These are phyloP conservation scores for Candida xiaguanensis DNA, from an alignment of 805 yeast genomes.

Conservation along the genomic window DNA sequence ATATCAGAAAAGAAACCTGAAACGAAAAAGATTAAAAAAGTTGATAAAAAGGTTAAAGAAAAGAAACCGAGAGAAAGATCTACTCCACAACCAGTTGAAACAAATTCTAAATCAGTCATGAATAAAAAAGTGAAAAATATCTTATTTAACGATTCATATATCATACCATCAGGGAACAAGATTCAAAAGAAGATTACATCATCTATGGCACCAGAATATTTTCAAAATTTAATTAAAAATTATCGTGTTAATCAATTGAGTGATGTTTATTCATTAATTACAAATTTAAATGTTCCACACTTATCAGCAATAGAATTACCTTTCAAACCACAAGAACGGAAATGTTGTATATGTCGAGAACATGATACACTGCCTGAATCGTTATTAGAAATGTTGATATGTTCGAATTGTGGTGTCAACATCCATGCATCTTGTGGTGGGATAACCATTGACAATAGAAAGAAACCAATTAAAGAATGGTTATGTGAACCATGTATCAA, in stretches of 20 bases:
- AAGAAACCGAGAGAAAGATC: slow-evolving; percentile 5
- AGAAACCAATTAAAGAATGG: slow-evolving; percentile 49
- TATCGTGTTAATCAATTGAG: slow-evolving; percentile 22
- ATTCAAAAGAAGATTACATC: background rate
- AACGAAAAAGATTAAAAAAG: slow-evolving; percentile 8
- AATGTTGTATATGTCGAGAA: slow-evolving; percentile 60
- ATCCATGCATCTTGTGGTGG: slow-evolving; percentile 78
- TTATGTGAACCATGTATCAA: slow-evolving; percentile 77
- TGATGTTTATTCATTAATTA: slow-evolving; percentile 22
- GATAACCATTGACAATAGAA: slow-evolving; percentile 12
- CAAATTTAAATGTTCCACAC: slow-evolving; percentile 15
- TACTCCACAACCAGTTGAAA: background rate
- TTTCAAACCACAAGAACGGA: slow-evolving; percentile 22
- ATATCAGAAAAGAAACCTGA: slow-evolving; percentile 4
- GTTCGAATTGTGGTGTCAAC: slow-evolving; percentile 63
- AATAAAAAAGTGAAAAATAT: background rate
- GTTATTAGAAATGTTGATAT: slow-evolving; percentile 42
- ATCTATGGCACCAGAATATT: background rate
- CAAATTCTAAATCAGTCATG: background rate
- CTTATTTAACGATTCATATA: background rate
- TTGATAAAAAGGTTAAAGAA: slow-evolving; percentile 5
- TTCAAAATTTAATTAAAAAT: slow-evolving; percentile 13
- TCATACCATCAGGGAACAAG: background rate
- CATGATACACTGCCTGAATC: slow-evolving; percentile 22
- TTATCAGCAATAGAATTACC: slow-evolving; percentile 15